Evolutionary conservation across 257 asterid genomes (phyloP).

Genomic region (Rubia yunnanensis): DNA sequence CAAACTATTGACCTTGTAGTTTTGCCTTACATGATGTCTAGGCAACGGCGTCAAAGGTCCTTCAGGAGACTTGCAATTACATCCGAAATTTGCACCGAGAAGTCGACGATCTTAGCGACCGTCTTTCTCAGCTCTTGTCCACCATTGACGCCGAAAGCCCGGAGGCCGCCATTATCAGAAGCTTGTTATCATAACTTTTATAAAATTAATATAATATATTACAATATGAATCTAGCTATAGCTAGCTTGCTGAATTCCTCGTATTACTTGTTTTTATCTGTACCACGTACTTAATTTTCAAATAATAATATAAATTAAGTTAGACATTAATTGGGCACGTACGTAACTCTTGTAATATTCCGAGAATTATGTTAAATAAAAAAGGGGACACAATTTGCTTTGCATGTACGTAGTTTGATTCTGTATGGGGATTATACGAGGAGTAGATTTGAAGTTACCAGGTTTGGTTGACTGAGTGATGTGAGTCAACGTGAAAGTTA

Average conservation of each 20-base stretch:
- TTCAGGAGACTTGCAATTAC: constrained; percentile 93
- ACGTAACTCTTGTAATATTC: constrained; percentile 7
- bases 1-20: too few species aligned
- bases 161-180: constrained; percentile 86
- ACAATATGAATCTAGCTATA: background rate
- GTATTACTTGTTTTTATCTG: background rate
- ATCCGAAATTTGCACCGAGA: constrained; percentile 73
- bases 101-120: constrained; percentile 80
- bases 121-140: constrained; percentile 70
- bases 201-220: background rate
- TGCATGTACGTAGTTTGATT: constrained; percentile 6
- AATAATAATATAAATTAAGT: too few species aligned
- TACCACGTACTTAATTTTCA: background rate
- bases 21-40: constrained; percentile 6
- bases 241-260: background rate
- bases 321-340: background rate
- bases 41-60: constrained; percentile 90
- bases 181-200: constrained; percentile 23
- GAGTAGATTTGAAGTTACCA: background rate
- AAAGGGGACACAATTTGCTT: constrained; percentile 1
- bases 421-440: background rate
- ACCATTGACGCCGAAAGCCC: constrained; percentile 82
- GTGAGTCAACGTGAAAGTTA: background rate
- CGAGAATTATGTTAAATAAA: background rate
- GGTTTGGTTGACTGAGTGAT: background rate